Evolutionary conservation across 106 monocot species (phyloP).

Genomic region (Platanthera zijinensis): DNA sequence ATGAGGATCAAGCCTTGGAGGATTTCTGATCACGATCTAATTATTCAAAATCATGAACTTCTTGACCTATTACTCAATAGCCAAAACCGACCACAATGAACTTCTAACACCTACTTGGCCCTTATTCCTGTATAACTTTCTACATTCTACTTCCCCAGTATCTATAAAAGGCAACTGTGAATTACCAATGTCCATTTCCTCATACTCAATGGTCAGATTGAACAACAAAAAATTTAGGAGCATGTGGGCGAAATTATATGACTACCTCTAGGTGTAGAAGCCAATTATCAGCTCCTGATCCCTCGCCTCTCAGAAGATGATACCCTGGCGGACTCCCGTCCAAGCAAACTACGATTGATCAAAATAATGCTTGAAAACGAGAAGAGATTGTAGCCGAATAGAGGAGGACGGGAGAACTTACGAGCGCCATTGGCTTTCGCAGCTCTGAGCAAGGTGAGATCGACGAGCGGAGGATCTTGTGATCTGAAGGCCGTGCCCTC

Average conservation of each 20-base stretch:
- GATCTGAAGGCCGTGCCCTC: not conserved
- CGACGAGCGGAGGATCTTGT: slow-evolving; percentile 26
- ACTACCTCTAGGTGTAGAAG: slow-evolving; percentile 72
- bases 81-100: too few relatives aligned
- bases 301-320: slow-evolving; percentile 56
- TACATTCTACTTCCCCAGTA: not conserved
- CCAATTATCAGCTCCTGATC: slow-evolving; percentile 59
- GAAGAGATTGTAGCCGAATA: not conserved
- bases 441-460: slow-evolving; percentile 48
- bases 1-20: too few relatives aligned
- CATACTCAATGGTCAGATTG: not conserved
- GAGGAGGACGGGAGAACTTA: slow-evolving; percentile 1
- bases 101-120: too few relatives aligned
- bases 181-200: not conserved
- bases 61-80: too few relatives aligned
- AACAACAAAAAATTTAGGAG: not conserved
- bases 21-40: too few relatives aligned
- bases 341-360: slow-evolving; percentile 67
- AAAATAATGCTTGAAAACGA: not conserved
- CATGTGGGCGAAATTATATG: not conserved
- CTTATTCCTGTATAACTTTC: too few relatives aligned
- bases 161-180: not conserved
- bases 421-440: slow-evolving; percentile 54
- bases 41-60: too few relatives aligned
- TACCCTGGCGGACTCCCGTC: slow-evolving; percentile 78